Evolutionary conservation across 768 basidiomycete species (phyloP), one percentile per base, ranked within the genome.

Genomic region (Dacryopinax spathularia): DNA sequence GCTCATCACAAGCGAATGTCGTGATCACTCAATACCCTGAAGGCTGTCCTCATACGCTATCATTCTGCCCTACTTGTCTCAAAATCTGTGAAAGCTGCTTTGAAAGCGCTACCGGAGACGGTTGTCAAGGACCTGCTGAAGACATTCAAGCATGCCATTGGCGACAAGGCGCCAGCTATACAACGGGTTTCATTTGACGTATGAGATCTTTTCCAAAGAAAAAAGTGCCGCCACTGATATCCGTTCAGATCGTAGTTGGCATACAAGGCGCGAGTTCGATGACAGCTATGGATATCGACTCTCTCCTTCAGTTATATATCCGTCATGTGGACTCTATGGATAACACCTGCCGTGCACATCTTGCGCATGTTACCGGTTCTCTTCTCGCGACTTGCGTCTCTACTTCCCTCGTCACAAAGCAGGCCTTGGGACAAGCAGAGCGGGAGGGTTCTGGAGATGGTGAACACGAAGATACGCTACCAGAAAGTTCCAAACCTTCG

Each of bases 141-240:
- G 74, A 85, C 89, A 66, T 85, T 88, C 77, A 85, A 81, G 69
- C 78, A 80, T 35, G 84, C 82, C 0, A 75, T 98, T 1, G 78
- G 78, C 0, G 95, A 98, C 73, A 93, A 91, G 74, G 84, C 86
- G 6, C 76, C 91, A 2, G 82, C 91, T 4, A 81, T 98, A 18
- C 91, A 96, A 71, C 84, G 94, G 25, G 91, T 84, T 1, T 86
- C 87, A 7, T 81, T 91, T 27, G 84, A 89, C 68, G 92, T 91
- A 68, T 63, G 76, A n/a, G 2, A 13, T 20, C 1, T 36, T 29
- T 22, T 13, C 2, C n/a, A 25, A 10, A 22, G 18, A 2, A 27
- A 31, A 2, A 34, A 43, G 16, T 16, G 1, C n/a, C n/a, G n/a
- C n/a, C n/a, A n/a, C 33, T 29, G 20, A 2, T 4, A 33, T 16